These are phyloP conservation scores for Fonsecaea nubica DNA, from an alignment of 2,329 filamentous ascomycete genomes.

Conservation along the genomic window DNA sequence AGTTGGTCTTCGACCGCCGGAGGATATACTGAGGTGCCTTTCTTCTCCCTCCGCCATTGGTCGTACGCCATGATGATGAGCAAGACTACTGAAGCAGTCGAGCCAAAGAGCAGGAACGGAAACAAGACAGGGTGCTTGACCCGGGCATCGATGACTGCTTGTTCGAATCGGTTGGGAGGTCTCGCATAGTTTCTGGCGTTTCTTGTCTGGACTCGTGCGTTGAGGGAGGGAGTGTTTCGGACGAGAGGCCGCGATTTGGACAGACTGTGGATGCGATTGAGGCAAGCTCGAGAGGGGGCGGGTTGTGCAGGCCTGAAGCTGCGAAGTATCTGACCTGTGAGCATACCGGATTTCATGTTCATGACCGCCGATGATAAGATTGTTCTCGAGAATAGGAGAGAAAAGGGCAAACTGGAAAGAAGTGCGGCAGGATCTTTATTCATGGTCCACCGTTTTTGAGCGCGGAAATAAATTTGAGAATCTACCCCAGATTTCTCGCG, in stretches of 20 bases:
- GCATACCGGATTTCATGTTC: conserved; percentile 22
- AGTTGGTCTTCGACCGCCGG: conserved; percentile 63
- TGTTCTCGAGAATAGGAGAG: not conserved
- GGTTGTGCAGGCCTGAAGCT: conserved; percentile 3
- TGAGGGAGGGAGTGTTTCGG: conserved; percentile 6
- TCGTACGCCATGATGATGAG: conserved; percentile 53
- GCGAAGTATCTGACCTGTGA: conserved; percentile 1
- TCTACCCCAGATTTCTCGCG: conserved; percentile 15
- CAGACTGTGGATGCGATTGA: conserved; percentile 14
- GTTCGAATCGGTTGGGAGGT: conserved; percentile 29
- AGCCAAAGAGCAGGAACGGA: conserved; percentile 50
- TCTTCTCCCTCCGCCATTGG: conserved; percentile 51
- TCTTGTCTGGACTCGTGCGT: conserved; percentile 21
- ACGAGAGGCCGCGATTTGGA: conserved; percentile 7
- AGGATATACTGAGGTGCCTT: conserved; percentile 53
- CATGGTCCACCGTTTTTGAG: not conserved
- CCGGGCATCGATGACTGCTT: conserved; percentile 36
- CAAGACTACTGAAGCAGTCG: conserved; percentile 45
- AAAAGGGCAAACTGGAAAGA: not conserved
- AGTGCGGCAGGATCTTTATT: not conserved
- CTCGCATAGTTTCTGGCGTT: conserved; percentile 30
- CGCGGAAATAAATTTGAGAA: conserved; percentile 3
- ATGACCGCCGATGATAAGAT: not conserved
- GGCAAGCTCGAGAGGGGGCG: conserved; percentile 31
- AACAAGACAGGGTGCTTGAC: conserved; percentile 49